Percentiles rank a stretch among this genome's conserved stretches.
phyloP scores from a whole-genome alignment of 345 rosid genomes.

The Bruguiera sexangula region DNA sequence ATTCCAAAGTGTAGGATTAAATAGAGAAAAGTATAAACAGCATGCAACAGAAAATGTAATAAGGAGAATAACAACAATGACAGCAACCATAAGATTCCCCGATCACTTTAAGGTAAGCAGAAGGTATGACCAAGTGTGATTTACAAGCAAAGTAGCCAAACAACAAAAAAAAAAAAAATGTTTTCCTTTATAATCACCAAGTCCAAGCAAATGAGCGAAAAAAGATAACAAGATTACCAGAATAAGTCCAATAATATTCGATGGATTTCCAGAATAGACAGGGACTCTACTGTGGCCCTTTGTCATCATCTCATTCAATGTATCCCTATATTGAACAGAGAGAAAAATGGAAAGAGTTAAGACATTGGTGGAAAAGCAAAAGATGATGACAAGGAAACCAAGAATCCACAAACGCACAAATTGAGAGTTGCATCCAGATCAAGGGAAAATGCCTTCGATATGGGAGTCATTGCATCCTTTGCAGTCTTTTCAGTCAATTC shows the following conservation, averaged over 20 bases:
- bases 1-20: too few species aligned
- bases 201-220: not conserved
- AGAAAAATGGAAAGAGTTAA: constrained; percentile 17
- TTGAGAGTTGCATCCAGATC: constrained; percentile 91
- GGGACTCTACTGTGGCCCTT: constrained; percentile 98
- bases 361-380: constrained; percentile 7
- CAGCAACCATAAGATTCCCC: not conserved
- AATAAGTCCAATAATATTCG: constrained; percentile 81
- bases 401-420: constrained; percentile 65
- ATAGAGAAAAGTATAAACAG: too few species aligned
- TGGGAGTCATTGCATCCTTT: constrained; percentile 92
- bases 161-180: not conserved
- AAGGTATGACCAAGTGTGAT: not conserved
- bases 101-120: not conserved
- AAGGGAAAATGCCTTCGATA: constrained; percentile 93
- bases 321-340: constrained; percentile 52
- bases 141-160: not conserved
- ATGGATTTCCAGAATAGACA: constrained; percentile 60
- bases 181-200: not conserved
- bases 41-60: too few species aligned
- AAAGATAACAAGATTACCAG: constrained; percentile 49
- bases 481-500: constrained; percentile 90
- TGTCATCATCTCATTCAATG: constrained; percentile 75
- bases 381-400: constrained; percentile 13
- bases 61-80: not conserved